Base-by-base conservation (phyloP, 352 stramenopile genomes). In the Paralagenidium karlingii region DNA sequence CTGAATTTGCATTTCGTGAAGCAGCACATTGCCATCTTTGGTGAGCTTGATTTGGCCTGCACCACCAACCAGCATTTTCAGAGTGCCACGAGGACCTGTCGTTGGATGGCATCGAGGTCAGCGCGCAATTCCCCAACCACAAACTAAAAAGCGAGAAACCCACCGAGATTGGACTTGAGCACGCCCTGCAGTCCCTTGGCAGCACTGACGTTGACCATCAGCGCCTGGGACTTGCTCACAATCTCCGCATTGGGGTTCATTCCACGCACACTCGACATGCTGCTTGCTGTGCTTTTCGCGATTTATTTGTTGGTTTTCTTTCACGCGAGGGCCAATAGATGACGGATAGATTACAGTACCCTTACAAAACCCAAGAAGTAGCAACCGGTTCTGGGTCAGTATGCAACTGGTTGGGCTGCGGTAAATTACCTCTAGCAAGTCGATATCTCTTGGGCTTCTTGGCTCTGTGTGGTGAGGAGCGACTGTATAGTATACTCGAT, bases 1-100 rank as follows among this genome's bases (percentile, higher is more conserved):
- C 62, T 95, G 81, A 69, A 97, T 98, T 75, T 99, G 96, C 96
- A 99, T 99, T 80, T 99, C 95, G 55, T 99, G 94, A 26, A 99
- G 78, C 34, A 99, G 60, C 15, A 99, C 95, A 54, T 98, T 96
- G 59, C 96, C 96, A 64, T 99, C 96, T 66, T 99, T 99, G 15
- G 96, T 99, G 36, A 99, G 79, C 69, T 99, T 99, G 55, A 99
- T 98, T 67, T 99, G 95, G 20, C 96, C 96, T 13, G 96, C 95
- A 34, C 96, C 96, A 19, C 95, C 95, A 12, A 99, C 96, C 10
- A 99, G 79, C 91, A 99, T 98, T 81, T 99, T 99, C 33, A 99
- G 73, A 13, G 96, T 99, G n/a, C 96, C 96, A 2, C 91, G 82
- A 9, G 96, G 96, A 34, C 96, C 90, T 87, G 55, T 3, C 18